Evolutionary conservation across 352 stramenopile species (phyloP), one percentile per base, ranked within the genome.

Genomic region (Plasmopara muralis): DNA sequence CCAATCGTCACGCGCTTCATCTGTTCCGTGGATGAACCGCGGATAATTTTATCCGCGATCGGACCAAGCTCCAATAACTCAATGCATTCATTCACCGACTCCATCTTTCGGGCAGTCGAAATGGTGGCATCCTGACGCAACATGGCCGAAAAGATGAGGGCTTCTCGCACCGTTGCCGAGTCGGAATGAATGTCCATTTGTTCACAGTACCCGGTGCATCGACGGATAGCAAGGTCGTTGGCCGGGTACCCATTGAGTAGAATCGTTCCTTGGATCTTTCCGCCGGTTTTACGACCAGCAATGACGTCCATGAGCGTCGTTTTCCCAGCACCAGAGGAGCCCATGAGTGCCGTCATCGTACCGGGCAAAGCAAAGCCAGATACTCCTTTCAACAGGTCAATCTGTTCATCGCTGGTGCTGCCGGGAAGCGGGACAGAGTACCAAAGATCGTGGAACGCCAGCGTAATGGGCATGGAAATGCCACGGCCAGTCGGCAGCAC

Each of bases 141-240:
- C 43, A 82, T 78, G 4, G 90, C 85, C 37, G 74, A 89, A 55
- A 97, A 97, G 7, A 64, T 50, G 33, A 97, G 81, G 7, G 85
- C 79, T 53, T 97, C 90, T 15, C 86, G 71, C 4, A 91, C 75
- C 0, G 88, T 97, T 1, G 58, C 59, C 0, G 57, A 64, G 28
- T 87, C 71, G 13, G 82, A 77, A 30, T 96, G 75, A 28, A 85
- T 81, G 54, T 41, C 37, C 37, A 41, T 41, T 16, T 41, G 37
- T 41, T 41, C 37, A 16, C 37, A 41, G n/a, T 41, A 77, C 7
- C 65, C 68, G 25, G 68, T 77, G 40, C 53, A 68, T 0, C 68
- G 68, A 15, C 61, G 65, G 20, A 77, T 77, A 12, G 68, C 57
- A 14, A 77, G 44, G n/a, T 72, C 63, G 3, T 37, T 74, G 25